These are phyloP conservation scores for Onygenales sp. DNA, from an alignment of 2,329 filamentous ascomycete genomes.

Conservation along the genomic window DNA sequence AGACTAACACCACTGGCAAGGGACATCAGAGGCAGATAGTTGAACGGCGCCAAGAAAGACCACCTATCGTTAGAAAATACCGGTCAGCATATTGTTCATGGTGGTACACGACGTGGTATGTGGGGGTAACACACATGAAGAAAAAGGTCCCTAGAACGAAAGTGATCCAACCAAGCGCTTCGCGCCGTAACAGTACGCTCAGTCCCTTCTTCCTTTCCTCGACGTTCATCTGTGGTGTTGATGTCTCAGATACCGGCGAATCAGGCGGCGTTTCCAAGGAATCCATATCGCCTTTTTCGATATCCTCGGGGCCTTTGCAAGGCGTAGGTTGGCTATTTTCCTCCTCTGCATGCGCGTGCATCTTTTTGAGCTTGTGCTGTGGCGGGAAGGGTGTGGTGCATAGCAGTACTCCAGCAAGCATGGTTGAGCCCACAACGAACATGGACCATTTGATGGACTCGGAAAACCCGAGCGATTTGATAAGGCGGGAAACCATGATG, in stretches of 20 bases:
- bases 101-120: background rate
- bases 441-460: constrained; percentile 10
- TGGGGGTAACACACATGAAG: constrained; percentile 2
- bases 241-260: background rate
- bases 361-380: background rate
- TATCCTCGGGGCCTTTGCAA: background rate
- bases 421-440: constrained; percentile 11
- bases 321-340: background rate
- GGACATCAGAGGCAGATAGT: constrained; percentile 7
- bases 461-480: constrained; percentile 9
- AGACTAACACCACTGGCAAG: background rate
- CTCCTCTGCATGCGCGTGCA: background rate
- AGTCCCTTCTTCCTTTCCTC: background rate
- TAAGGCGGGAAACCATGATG: constrained; percentile 6
- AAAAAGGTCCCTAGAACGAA: constrained; percentile 1
- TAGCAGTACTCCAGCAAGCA: constrained; percentile 3
- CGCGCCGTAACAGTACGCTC: background rate
- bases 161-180: background rate
- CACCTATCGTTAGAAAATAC: constrained; percentile 4
- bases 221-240: background rate
- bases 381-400: constrained; percentile 3
- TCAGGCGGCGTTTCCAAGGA: background rate
- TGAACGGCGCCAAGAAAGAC: constrained; percentile 6
- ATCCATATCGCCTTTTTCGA: background rate
- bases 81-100: background rate